These are phyloP conservation scores for Amanita pseudoporphyria DNA, from an alignment of 768 basidiomycete species.

Conservation along the genomic window DNA sequence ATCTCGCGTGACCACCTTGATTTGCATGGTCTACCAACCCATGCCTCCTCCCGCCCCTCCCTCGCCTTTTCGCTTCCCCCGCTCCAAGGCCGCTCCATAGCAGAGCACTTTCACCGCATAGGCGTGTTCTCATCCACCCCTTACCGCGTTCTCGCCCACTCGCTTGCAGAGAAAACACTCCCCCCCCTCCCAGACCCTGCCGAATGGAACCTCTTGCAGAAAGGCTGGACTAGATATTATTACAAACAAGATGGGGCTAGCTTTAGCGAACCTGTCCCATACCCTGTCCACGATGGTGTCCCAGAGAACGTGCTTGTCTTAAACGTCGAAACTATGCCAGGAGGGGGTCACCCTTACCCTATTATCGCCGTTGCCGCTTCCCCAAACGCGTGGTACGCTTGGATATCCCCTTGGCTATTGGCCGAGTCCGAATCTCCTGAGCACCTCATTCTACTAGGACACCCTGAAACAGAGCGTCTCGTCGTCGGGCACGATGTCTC, in stretches of 20 bases:
- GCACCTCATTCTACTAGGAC: constrained; percentile 71
- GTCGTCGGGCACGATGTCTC: constrained; percentile 94
- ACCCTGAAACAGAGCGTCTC: constrained; percentile 33
- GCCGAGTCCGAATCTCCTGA: constrained; percentile 41
- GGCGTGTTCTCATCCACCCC: constrained; percentile 64
- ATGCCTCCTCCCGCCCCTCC: constrained; percentile 75
- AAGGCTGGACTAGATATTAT: constrained; percentile 58
- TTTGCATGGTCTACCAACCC: constrained; percentile 71
- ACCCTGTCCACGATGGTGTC: constrained; percentile 51
- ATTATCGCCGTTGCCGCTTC: constrained; percentile 87
- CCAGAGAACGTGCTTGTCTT: constrained; percentile 74
- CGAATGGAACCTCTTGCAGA: constrained; percentile 2
- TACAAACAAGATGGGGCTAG: constrained; percentile 64
- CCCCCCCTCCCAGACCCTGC: constrained; percentile 16
- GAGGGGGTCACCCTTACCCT: constrained; percentile 61
- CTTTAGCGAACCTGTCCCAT: constrained; percentile 63
- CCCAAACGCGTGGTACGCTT: constrained; percentile 83
- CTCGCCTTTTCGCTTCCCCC: constrained; percentile 74
- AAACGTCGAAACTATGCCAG: constrained; percentile 91
- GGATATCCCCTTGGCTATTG: constrained; percentile 93
- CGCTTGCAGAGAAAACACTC: constrained; percentile 6
- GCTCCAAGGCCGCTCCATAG: constrained; percentile 71
- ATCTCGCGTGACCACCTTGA: constrained; percentile 76
- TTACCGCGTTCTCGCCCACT: constrained; percentile 46
- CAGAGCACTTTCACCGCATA: constrained; percentile 84